Evolutionary conservation across 1,284 basidiomycete species (phyloP).

Genomic region (Tylopilus sp.): DNA sequence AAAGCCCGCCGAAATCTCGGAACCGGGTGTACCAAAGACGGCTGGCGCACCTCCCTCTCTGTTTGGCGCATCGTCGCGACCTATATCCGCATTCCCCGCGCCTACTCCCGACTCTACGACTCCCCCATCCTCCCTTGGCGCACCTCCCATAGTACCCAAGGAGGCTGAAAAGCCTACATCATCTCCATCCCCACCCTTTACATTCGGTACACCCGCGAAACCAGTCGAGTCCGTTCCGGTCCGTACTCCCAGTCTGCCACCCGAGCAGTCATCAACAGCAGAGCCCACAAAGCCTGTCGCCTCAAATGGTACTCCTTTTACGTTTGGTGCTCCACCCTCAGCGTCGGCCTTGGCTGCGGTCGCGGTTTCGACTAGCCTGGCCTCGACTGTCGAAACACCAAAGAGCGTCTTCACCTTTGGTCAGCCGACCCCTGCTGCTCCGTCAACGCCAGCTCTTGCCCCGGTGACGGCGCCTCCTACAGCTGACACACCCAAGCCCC

Average conservation of each 20-base stretch:
- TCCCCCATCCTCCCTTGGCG: conserved; percentile 7
- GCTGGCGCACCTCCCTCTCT: conserved; percentile 12
- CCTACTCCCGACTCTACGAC: conserved; percentile 8
- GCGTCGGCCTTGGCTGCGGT: not conserved
- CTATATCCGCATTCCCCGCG: conserved; percentile 14
- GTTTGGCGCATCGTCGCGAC: conserved; percentile 17
- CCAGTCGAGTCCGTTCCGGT: conserved; percentile 13
- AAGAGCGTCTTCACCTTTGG: conserved; percentile 29
- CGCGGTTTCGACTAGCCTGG: conserved; percentile 6
- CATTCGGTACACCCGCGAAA: conserved; percentile 23
- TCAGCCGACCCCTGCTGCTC: conserved; percentile 14
- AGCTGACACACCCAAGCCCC: conserved; percentile 23
- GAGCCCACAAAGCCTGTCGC: conserved; percentile 10
- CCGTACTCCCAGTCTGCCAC: conserved; percentile 1
- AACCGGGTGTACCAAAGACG: conserved; percentile 6
- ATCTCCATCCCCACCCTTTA: conserved; percentile 15
- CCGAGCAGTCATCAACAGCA: conserved; percentile 6
- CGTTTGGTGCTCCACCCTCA: conserved; percentile 18
- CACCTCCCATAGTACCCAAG: conserved; percentile 13
- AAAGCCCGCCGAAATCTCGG: conserved; percentile 17
- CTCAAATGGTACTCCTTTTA: conserved; percentile 11
- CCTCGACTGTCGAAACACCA: conserved; percentile 17
- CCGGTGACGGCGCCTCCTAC: conserved; percentile 3
- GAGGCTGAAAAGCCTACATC: conserved; percentile 16
- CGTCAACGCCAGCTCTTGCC: conserved; percentile 8